These are phyloP conservation scores for Kodamaea anthophila DNA, from an alignment of 1,139 yeast genomes.

Conservation along the genomic window DNA sequence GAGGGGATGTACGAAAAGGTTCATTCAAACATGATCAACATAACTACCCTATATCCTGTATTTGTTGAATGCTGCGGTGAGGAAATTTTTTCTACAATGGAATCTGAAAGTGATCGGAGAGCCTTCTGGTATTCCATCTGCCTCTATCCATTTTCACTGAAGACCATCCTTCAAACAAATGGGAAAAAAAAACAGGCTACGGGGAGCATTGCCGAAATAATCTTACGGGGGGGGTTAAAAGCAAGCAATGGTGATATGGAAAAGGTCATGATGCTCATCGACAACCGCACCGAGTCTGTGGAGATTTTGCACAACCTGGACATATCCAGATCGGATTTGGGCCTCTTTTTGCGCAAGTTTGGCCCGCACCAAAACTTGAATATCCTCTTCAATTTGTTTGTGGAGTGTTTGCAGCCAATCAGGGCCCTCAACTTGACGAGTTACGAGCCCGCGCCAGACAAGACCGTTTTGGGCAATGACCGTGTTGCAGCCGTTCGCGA, in stretches of 20 bases:
- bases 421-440: conserved; percentile 4
- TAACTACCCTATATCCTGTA: conserved; percentile 17
- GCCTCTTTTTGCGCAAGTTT: conserved; percentile 50
- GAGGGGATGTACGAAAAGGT: conserved; percentile 7
- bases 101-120: conserved; percentile 19
- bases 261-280: conserved; percentile 36
- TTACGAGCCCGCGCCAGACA: conserved; percentile 9
- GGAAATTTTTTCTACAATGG: conserved; percentile 9
- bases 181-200: conserved; percentile 24
- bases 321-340: conserved; percentile 52
- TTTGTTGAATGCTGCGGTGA: conserved; percentile 12
- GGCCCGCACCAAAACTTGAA: conserved; percentile 48
- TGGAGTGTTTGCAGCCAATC: conserved; percentile 18
- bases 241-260: conserved; percentile 55
- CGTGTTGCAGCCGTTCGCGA: conserved; percentile 7
- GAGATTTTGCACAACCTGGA: conserved; percentile 15
- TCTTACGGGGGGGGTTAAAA: conserved; percentile 67
- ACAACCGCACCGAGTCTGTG: conserved; percentile 12
- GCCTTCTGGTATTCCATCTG: conserved; percentile 45
- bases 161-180: conserved; percentile 29
- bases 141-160: conserved; percentile 42
- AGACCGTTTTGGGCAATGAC: conserved; percentile 8
- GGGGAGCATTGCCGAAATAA: conserved; percentile 26
- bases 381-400: conserved; percentile 25
- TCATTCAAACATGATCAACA: conserved; percentile 14